Evolutionary conservation across 2,329 filamentous ascomycete genomes (phyloP).

Genomic region (Aureobasidium sp.): DNA sequence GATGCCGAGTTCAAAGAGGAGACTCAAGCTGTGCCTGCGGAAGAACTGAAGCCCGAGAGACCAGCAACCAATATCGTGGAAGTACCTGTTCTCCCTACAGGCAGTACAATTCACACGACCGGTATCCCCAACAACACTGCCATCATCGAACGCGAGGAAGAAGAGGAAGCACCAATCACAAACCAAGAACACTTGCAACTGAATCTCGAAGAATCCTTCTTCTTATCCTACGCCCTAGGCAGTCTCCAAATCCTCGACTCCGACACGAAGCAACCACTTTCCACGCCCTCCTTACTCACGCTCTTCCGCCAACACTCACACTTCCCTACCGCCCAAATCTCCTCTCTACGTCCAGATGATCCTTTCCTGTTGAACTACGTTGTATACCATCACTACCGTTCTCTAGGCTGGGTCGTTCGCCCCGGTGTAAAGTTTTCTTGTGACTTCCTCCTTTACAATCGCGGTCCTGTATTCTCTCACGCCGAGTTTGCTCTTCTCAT

Average conservation of each 20-base stretch:
- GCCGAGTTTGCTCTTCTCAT: constrained; percentile 87
- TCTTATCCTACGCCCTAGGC: constrained; percentile 73
- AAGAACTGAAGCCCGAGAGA: not conserved
- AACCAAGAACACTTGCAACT: constrained; percentile 84
- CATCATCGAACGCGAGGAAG: not conserved
- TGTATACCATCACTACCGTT: constrained; percentile 93
- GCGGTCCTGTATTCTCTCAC: constrained; percentile 88
- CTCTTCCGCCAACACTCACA: constrained; percentile 40
- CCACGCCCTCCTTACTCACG: constrained; percentile 43
- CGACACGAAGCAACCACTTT: constrained; percentile 20
- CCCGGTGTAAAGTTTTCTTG: constrained; percentile 90
- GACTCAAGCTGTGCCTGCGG: not conserved
- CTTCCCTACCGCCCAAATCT: constrained; percentile 20
- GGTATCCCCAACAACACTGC: not conserved
- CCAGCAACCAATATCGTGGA: not conserved
- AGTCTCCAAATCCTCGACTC: constrained; percentile 50
- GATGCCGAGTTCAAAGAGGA: not conserved
- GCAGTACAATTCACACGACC: not conserved
- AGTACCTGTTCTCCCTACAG: not conserved
- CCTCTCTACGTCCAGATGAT: constrained; percentile 60
- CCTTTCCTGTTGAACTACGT: constrained; percentile 79
- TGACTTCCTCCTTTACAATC: constrained; percentile 89
- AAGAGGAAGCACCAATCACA: constrained; percentile 15
- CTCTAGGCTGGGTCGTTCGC: constrained; percentile 87
- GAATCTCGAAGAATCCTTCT: constrained; percentile 84